Conservation (phyloP, 495 filamentous ascomycete genomes). For the Aspergillus sclerotiicarbonarius region DNA sequence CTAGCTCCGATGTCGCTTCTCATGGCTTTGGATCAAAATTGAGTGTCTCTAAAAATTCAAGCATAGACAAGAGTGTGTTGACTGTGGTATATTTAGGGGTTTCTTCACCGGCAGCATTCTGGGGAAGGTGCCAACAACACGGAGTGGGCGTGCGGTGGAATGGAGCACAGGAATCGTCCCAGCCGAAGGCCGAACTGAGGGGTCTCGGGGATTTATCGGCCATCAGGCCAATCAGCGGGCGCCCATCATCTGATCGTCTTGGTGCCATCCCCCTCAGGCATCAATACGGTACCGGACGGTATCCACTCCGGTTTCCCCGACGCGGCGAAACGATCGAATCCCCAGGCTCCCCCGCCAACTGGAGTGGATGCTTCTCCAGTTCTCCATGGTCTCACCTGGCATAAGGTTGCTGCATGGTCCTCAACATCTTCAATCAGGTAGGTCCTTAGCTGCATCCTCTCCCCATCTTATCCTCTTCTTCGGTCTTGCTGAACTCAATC, state of each 20-base stretch:
- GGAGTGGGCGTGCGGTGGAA: background rate
- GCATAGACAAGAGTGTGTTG: too few species aligned
- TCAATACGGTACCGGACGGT: background rate
- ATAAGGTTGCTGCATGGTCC: background rate
- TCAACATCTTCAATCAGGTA: background rate
- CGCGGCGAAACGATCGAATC: background rate
- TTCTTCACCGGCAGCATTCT: background rate
- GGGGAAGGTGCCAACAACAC: background rate
- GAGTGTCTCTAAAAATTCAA: too few species aligned
- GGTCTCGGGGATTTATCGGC: slow-evolving; percentile 35
- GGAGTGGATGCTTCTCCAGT: background rate
- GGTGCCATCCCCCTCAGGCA: background rate
- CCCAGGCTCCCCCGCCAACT: background rate
- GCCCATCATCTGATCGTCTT: slow-evolving; percentile 16
- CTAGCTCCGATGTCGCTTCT: background rate
- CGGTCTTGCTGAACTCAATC: background rate
- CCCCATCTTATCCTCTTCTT: background rate
- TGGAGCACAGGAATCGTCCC: background rate
- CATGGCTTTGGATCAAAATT: too few species aligned
- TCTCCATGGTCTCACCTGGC: background rate
- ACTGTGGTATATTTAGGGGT: background rate
- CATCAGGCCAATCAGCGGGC: slow-evolving; percentile 25
- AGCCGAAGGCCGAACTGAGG: background rate
- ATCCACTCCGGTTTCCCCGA: background rate
- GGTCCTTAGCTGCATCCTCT: background rate